Conservation (phyloP, 768 basidiomycete genomes). For the Kwoniella botswanensis region DNA sequence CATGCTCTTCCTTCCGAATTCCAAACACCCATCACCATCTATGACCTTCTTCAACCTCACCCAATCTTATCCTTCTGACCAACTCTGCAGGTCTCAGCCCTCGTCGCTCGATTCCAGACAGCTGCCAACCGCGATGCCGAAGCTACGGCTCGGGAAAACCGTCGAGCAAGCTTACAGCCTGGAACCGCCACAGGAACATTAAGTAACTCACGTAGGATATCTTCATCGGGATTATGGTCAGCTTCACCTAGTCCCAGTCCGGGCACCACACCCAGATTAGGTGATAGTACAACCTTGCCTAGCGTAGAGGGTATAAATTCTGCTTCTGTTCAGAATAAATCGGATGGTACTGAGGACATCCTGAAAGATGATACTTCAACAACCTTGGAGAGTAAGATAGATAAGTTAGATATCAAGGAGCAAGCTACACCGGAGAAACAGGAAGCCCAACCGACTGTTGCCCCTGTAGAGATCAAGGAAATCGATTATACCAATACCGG, state of each 20-base stretch:
- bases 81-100: slow-evolving; percentile 40
- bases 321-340: not conserved
- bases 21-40: not conserved
- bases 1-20: not conserved
- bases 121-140: slow-evolving; percentile 45
- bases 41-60: too few species aligned
- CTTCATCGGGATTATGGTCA: not conserved
- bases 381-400: not conserved
- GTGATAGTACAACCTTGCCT: not conserved
- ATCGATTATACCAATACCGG: not conserved
- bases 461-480: not conserved
- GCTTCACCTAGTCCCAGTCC: slow-evolving; percentile 17
- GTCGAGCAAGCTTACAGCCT: slow-evolving; percentile 17
- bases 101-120: slow-evolving; percentile 50
- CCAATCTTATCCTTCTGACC: too few species aligned
- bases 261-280: slow-evolving; percentile 9
- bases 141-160: slow-evolving; percentile 23
- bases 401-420: slow-evolving; percentile 5
- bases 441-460: not conserved
- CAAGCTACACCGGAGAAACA: not conserved
- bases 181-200: not conserved
- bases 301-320: not conserved
- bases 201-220: slow-evolving; percentile 13
- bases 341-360: not conserved
- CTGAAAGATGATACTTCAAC: not conserved